Evolutionary conservation across 306 rosid species (phyloP).

Genomic region (Vigna unguiculata): DNA sequence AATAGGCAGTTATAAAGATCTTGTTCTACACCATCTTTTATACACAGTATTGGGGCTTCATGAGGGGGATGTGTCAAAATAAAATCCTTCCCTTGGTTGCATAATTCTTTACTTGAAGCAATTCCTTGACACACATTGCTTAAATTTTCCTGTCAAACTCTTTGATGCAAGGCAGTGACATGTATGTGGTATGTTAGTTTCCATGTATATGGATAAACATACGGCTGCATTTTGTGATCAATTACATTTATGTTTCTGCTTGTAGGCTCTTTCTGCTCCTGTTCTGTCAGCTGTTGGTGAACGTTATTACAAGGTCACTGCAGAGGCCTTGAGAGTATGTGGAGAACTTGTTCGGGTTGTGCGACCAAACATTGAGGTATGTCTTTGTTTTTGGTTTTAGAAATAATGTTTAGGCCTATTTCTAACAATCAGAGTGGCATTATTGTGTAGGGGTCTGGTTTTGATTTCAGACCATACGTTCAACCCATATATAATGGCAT

Average conservation of each 20-base stretch:
- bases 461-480: slow-evolving; percentile 88
- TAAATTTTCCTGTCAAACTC: slow-evolving; percentile 5
- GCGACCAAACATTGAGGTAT: slow-evolving; percentile 87
- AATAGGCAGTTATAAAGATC: slow-evolving; percentile 8
- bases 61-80: slow-evolving; percentile 3
- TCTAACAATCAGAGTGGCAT: slow-evolving; percentile 41
- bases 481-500: slow-evolving; percentile 89
- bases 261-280: slow-evolving; percentile 95
- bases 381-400: slow-evolving; percentile 36
- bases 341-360: slow-evolving; percentile 96
- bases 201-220: background rate
- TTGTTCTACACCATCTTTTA: slow-evolving; percentile 11
- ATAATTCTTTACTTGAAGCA: slow-evolving; percentile 7
- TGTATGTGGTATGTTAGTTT: slow-evolving; percentile 1
- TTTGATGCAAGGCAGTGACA: slow-evolving; percentile 23
- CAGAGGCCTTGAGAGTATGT: slow-evolving; percentile 97
- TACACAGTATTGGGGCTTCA: background rate
- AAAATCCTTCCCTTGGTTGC: slow-evolving; percentile 23
- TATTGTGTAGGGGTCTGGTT: slow-evolving; percentile 66
- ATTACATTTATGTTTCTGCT: slow-evolving; percentile 33
- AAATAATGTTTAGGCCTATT: slow-evolving; percentile 27
- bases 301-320: slow-evolving; percentile 99
- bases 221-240: slow-evolving; percentile 2
- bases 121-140: slow-evolving; percentile 28
- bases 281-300: slow-evolving; percentile 96